Conservation (phyloP, 805 yeast genomes). For the Ogataea angusta region DNA sequence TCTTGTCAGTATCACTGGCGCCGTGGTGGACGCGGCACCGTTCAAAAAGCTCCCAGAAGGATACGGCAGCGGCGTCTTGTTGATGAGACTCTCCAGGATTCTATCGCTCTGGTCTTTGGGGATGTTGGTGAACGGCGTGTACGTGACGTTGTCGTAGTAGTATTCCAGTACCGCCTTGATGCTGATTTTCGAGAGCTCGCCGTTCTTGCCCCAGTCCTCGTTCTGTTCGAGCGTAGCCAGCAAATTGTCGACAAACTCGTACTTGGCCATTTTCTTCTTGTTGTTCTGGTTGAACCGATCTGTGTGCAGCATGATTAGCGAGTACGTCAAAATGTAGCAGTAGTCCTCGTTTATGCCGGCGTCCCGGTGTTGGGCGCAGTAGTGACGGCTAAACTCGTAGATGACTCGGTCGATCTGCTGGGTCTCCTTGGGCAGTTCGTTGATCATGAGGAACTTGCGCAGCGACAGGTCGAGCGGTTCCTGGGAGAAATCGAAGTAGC, state of each 20-base stretch:
- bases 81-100: conserved; percentile 20
- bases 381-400: conserved; percentile 52
- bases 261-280: conserved; percentile 61
- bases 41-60: conserved; percentile 25
- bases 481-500: conserved; percentile 45
- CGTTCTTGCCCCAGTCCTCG: conserved; percentile 6
- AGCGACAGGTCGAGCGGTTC: conserved; percentile 67
- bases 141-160: conserved; percentile 64
- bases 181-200: conserved; percentile 29
- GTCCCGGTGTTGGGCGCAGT: conserved; percentile 41
- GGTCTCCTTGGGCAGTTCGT: conserved; percentile 65
- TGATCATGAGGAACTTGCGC: conserved; percentile 53
- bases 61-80: conserved; percentile 24
- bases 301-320: conserved; percentile 69
- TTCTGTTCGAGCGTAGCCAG: conserved; percentile 25
- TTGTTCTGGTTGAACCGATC: conserved; percentile 68
- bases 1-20: conserved; percentile 14
- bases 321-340: conserved; percentile 60
- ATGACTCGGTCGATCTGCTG: conserved; percentile 74
- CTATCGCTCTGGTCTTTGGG: conserved; percentile 24
- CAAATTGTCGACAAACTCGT: conserved; percentile 52
- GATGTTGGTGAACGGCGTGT: conserved; percentile 50
- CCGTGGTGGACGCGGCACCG: conserved; percentile 9
- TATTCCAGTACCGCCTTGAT: conserved; percentile 49
- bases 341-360: conserved; percentile 44